Percentiles rank a stretch among this genome's conserved stretches.
Conservation (phyloP, 1,139 yeast species). For the Candida sp. region DNA sequence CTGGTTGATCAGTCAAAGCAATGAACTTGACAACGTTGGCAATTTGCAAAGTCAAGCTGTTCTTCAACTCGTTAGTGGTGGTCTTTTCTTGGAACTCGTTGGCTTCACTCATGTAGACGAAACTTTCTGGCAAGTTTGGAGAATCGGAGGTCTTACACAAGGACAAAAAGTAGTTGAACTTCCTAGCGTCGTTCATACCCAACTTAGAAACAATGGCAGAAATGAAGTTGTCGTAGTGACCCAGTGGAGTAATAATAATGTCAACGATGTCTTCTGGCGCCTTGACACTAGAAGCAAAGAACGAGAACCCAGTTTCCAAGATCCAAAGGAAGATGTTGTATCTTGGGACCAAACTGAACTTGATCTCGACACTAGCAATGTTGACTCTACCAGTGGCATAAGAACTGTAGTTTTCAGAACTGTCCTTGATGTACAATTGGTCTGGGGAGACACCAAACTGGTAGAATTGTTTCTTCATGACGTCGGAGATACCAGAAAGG, state of each 20-base stretch:
- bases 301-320: conserved; percentile 59
- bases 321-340: conserved; percentile 74
- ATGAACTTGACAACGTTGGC: conserved; percentile 63
- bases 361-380: conserved; percentile 64
- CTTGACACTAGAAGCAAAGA: conserved; percentile 51
- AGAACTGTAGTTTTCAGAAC: conserved; percentile 69
- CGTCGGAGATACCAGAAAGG: conserved; percentile 47
- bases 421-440: conserved; percentile 63
- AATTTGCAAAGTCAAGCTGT: conserved; percentile 55
- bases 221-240: conserved; percentile 68
- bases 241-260: conserved; percentile 64
- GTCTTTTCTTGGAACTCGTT: conserved; percentile 77
- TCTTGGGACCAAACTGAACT: conserved; percentile 74
- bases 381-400: conserved; percentile 92
- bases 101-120: conserved; percentile 90
- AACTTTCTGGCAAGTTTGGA: conserved; percentile 67
- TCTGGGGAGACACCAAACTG: conserved; percentile 75
- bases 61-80: conserved; percentile 51
- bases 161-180: conserved; percentile 78
- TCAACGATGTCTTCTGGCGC: conserved; percentile 66
- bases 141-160: conserved; percentile 84
- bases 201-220: conserved; percentile 86
- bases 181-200: conserved; percentile 79
- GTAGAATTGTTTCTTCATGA: conserved; percentile 68
- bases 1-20: conserved; percentile 84